Percentiles rank a stretch among this genome's conserved stretches.
These are phyloP conservation scores for Saccharomyces paradoxus DNA, from an alignment of 805 yeast genomes.

Conservation along the genomic window DNA sequence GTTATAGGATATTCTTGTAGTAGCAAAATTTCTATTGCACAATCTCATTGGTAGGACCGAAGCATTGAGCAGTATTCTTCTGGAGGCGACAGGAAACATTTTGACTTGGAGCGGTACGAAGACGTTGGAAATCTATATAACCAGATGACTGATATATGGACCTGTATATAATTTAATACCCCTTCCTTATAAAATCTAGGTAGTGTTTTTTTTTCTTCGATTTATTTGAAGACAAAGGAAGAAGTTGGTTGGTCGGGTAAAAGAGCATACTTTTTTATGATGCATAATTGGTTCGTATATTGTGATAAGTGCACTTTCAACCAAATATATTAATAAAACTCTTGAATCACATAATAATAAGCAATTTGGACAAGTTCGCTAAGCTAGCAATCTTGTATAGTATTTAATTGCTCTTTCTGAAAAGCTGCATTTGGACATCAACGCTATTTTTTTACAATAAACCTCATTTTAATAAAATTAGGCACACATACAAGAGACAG, in stretches of 20 bases:
- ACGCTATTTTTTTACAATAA: too few relatives aligned
- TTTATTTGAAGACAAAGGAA: not conserved
- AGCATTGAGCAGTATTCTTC: not conserved
- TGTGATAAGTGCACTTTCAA: not conserved
- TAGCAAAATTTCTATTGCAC: constrained; percentile 20
- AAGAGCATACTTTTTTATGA: not conserved
- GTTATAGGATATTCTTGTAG: constrained; percentile 36
- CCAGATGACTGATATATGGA: not conserved
- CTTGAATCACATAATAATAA: not conserved
- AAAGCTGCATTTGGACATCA: too few relatives aligned
- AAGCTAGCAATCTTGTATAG: too few relatives aligned
- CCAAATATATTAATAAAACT: not conserved
- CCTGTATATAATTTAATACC: not conserved
- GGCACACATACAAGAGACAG: too few relatives aligned
- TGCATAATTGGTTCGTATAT: not conserved
- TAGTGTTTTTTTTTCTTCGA: not conserved
- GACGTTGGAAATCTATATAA: not conserved
- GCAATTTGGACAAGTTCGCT: not conserved
- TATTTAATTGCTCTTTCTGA: too few relatives aligned
- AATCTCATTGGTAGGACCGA: not conserved
- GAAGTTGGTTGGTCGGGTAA: not conserved
- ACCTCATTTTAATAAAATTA: too few relatives aligned
- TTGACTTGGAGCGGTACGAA: not conserved
- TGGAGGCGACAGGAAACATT: not conserved
- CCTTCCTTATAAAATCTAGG: not conserved